Evolutionary conservation across 2,329 filamentous ascomycete species (phyloP), one percentile per base, ranked within the genome.

Genomic region (Davidsoniella eucalypti): DNA sequence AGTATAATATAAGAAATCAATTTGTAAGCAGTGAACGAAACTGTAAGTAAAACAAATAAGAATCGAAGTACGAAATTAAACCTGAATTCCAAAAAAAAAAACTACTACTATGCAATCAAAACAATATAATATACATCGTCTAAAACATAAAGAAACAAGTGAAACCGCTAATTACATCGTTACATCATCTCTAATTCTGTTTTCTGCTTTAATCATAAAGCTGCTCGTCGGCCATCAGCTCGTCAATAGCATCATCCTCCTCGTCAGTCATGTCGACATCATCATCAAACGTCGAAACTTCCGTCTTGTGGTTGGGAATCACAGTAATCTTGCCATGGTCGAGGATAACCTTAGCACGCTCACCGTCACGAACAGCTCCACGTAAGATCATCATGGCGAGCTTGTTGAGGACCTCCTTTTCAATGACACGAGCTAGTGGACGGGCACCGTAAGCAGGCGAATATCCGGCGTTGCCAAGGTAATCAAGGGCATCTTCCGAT

Each of bases 381-480:
- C 87, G 78, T 21, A 98, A 73, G 55, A 98, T 93, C 55, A 96
- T 75, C 39, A 98, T 84, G 1, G 92, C 92, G 55, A 98, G 70
- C 46, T 82, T 80, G 67, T 98, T 98, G 59, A 98, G 78, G 2
- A 98, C 87, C 65, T 98, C 92, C 67, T 92, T 92, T 70, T 98
- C 92, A 58, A 98, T 95, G 53, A 98, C 76, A 49, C 92, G 77
- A 16, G 82, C 79, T 18, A 98, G 69, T 36, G 92, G 92, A 52
- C 92, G 77, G 39, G 92, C 92, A 64, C 92, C 92, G 60, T 98
- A 98, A 1, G 86, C 87, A 1, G 92, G 92, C 12, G 86, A 94
- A 69, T 98, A 98, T 8, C 92, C 92, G 0, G 88, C 84, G 39
- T 76, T 78, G 58, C 87, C 92, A 7, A 98, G 76, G 64, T 94